Evolutionary conservation across 352 stramenopile species (phyloP), one percentile per base, ranked within the genome.

Genomic region (Globisporangium megalacanthum): DNA sequence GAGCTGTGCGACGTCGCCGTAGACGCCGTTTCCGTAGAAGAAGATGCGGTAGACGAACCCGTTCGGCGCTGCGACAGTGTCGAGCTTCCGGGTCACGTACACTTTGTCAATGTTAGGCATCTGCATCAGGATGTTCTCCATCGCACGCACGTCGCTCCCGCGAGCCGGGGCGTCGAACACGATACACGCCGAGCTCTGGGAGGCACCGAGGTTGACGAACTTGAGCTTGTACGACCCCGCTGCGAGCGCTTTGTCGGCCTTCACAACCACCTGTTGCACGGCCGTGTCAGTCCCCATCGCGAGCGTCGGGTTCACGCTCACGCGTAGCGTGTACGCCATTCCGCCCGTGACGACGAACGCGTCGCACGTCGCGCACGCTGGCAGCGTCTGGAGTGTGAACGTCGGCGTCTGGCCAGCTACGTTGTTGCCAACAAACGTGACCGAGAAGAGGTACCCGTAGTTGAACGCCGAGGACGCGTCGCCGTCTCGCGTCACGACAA

Each of bases 21-120:
- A 72, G 8, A 91, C 82, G 1, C 76, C 76, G 29, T 92, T 91
- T 4, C 82, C 84, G 39, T 87, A 79, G 42, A 94, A 94, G 56
- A 90, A 91, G 17, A 94, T 67, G 0, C 41, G 58, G 44, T 92
- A 94, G 6, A 91, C 58, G 53, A 81, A 89, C 0, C 84, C 84
- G 37, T 85, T 90, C 2, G 54, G 52, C 10, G 72, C 73, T 0
- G 61, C 56, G 1, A 55, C 50, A 0, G 69, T 5, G 29, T 91
- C 68, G 4, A 65, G 11, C 0, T 55, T 60, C 17, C 73, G 73
- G 6, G 77, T 86, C n/a, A 94, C 84, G 44, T 75, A 88, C 13
- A 91, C 82, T 11, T 74, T 73, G 64, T 94, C 84, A 29, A 94
- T 83, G 53, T 94, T 94, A 36, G 50, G 44, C 77, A 94, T 78